Evolutionary conservation across 1,284 basidiomycete genomes (phyloP).

Genomic region (Marasmius oreades): DNA sequence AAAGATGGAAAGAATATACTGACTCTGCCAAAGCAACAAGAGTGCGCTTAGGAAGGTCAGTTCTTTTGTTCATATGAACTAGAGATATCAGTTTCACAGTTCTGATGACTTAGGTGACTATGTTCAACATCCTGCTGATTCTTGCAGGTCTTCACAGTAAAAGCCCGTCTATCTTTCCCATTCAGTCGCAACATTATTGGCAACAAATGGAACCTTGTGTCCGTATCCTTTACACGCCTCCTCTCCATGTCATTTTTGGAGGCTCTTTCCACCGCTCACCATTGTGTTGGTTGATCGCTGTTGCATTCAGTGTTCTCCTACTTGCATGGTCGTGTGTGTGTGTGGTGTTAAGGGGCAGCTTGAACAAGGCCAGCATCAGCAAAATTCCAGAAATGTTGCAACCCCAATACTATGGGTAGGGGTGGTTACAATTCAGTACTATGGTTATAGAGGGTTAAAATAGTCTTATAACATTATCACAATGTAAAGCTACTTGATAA

Average conservation of each 20-base stretch:
- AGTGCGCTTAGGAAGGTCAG: slow-evolving; percentile 58
- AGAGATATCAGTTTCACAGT: slow-evolving; percentile 16
- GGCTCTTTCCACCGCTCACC: slow-evolving; percentile 55
- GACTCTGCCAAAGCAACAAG: slow-evolving; percentile 66
- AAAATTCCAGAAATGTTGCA: no score
- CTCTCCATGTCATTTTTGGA: slow-evolving; percentile 64
- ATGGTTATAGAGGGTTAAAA: no score
- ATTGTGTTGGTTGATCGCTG: slow-evolving; percentile 66
- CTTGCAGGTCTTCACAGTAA: slow-evolving; percentile 66
- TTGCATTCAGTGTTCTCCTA: slow-evolving; percentile 55
- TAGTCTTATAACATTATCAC: no score
- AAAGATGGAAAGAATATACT: slow-evolving; percentile 58
- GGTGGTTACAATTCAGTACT: no score
- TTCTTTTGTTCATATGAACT: background rate
- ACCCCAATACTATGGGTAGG: no score
- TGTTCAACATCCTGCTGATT: slow-evolving; percentile 69
- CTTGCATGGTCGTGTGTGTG: slow-evolving; percentile 58
- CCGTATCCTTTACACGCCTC: slow-evolving; percentile 68
- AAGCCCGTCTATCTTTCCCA: slow-evolving; percentile 59
- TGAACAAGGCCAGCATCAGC: slow-evolving; percentile 49
- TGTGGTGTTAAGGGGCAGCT: slow-evolving; percentile 51
- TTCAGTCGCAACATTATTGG: slow-evolving; percentile 54
- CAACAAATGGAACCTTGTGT: slow-evolving; percentile 66
- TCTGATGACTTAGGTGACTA: slow-evolving; percentile 31
- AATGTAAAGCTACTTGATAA: no score